Percentiles rank a stretch among this genome's conserved stretches.
These are phyloP conservation scores for Hibiscus mutabilis DNA, from an alignment of 345 rosid species.

Conservation along the genomic window DNA sequence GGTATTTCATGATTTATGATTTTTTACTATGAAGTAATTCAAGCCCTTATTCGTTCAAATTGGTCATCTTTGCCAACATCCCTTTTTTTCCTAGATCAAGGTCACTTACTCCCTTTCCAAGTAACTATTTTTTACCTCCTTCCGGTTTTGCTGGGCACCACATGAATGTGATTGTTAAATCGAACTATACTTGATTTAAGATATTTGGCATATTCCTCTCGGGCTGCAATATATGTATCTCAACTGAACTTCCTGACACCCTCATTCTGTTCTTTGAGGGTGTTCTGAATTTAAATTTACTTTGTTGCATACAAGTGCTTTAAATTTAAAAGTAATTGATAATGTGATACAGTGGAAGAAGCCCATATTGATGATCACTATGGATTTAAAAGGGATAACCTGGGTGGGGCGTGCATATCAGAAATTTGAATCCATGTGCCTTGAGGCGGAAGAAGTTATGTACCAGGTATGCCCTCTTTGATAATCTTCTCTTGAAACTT, in stretches of 20 bases:
- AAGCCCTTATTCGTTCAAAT: neutral
- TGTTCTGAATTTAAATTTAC: neutral
- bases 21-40: neutral
- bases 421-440: slow-evolving; percentile 84
- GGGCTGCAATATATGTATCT: neutral
- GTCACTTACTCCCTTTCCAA: neutral
- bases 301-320: neutral
- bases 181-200: neutral
- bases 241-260: neutral
- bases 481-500: neutral
- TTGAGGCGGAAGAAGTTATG: slow-evolving; percentile 87
- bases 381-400: slow-evolving; percentile 59
- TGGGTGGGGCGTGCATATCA: slow-evolving; percentile 76
- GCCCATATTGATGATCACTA: slow-evolving; percentile 12
- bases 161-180: neutral
- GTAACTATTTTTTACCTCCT: neutral
- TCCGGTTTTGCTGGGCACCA: neutral
- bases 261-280: neutral
- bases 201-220: neutral
- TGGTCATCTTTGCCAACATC: neutral
- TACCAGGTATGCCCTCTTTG: slow-evolving; percentile 42
- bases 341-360: neutral
- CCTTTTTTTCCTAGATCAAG: neutral
- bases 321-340: neutral
- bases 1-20: neutral